Percentiles rank a stretch among this genome's conserved stretches.
Conservation (phyloP, 306 rosid species). For the Cucumis hystrix region DNA sequence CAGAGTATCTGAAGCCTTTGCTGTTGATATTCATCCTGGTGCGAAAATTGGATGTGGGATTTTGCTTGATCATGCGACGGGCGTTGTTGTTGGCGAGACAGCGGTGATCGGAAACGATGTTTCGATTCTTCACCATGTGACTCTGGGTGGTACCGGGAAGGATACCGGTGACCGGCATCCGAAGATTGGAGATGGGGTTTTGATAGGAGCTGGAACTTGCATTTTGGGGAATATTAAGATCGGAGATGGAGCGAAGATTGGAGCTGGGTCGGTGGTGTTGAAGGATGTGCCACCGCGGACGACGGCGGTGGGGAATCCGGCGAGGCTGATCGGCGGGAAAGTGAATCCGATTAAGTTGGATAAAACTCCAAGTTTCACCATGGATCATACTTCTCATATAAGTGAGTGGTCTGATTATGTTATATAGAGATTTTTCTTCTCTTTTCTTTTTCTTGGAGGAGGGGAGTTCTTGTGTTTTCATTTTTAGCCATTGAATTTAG, state of each 20-base stretch:
- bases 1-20: slow-evolving; percentile 64
- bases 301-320: slow-evolving; percentile 85
- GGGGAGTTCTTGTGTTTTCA: neutral
- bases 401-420: slow-evolving; percentile 66
- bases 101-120: slow-evolving; percentile 85
- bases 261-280: slow-evolving; percentile 79
- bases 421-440: slow-evolving; percentile 34
- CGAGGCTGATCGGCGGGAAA: slow-evolving; percentile 78
- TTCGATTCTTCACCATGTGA: slow-evolving; percentile 79
- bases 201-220: slow-evolving; percentile 87
- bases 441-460: neutral
- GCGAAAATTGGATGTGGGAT: slow-evolving; percentile 66
- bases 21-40: slow-evolving; percentile 83
- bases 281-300: slow-evolving; percentile 89
- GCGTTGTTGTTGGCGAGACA: slow-evolving; percentile 81
- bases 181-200: slow-evolving; percentile 81
- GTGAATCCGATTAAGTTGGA: slow-evolving; percentile 55
- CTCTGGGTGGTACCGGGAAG: slow-evolving; percentile 93
- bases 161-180: slow-evolving; percentile 74
- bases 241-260: slow-evolving; percentile 80
- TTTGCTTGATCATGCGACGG: slow-evolving; percentile 83
- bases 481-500: slow-evolving; percentile 17
- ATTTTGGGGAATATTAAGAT: slow-evolving; percentile 67
- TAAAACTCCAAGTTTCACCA: slow-evolving; percentile 64
- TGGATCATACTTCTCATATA: slow-evolving; percentile 73